A percentile compares a stretch with the other conserved stretches of the same genome.
Evolutionary conservation across 305 asterid genomes (phyloP).

Genomic region (Fraxinus ornus): DNA sequence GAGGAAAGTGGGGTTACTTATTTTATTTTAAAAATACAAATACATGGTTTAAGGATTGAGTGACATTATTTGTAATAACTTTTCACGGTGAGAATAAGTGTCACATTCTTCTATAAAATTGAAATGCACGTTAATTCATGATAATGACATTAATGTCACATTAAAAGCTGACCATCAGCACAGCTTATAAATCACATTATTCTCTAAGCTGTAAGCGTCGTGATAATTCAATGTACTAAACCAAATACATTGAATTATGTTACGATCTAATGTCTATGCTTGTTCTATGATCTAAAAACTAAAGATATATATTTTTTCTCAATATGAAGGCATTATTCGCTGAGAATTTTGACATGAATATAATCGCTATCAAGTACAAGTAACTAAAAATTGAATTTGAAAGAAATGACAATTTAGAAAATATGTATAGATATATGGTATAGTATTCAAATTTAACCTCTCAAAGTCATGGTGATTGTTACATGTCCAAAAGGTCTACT

Average conservation of each 20-base stretch:
- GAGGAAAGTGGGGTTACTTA: not conserved
- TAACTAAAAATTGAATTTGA: too few relatives aligned
- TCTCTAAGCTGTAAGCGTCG: not conserved
- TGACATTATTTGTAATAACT: too few relatives aligned
- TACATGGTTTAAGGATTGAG: too few relatives aligned
- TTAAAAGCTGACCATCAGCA: not conserved
- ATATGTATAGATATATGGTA: not conserved
- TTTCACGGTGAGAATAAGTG: too few relatives aligned
- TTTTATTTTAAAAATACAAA: too few relatives aligned
- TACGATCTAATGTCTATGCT: not conserved
- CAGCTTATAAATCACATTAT: not conserved
- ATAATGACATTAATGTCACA: not conserved
- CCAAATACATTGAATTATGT: not conserved
- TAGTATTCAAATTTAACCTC: not conserved
- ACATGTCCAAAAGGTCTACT: not conserved
- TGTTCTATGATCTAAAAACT: not conserved
- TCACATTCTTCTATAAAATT: too few relatives aligned
- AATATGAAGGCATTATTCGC: too few relatives aligned
- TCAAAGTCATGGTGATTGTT: not conserved
- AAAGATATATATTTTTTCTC: too few relatives aligned
- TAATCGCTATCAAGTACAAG: not conserved
- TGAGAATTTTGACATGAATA: too few relatives aligned
- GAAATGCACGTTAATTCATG: not conserved
- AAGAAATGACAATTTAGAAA: not conserved
- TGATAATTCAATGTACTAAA: not conserved